phyloP scores from a whole-genome alignment of 2,329 filamentous ascomycete genomes.

The Helotiales sp. region DNA sequence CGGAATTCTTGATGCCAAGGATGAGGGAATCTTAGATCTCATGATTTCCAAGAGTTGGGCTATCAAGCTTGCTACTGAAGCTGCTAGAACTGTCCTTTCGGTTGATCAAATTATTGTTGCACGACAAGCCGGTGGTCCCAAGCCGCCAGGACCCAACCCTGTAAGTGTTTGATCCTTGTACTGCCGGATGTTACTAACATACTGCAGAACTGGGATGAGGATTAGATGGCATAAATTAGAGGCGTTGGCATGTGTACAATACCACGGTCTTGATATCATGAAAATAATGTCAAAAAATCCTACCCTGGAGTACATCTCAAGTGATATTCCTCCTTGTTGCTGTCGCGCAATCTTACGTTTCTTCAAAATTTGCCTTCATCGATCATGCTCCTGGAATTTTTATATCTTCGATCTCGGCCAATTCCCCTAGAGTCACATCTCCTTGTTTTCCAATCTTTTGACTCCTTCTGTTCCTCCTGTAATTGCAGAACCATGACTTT shows the following conservation, averaged over 20 bases:
- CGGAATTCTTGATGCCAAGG: slow-evolving; percentile 81
- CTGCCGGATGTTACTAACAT: slow-evolving; percentile 15
- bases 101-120: slow-evolving; percentile 99
- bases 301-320: not conserved
- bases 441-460: not conserved
- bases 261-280: slow-evolving; percentile 19
- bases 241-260: slow-evolving; percentile 32
- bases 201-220: slow-evolving; percentile 38
- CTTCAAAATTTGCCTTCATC: not conserved
- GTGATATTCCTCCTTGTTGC: not conserved
- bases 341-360: not conserved
- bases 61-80: slow-evolving; percentile 94
- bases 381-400: not conserved
- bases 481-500: not conserved
- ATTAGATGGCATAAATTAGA: slow-evolving; percentile 34
- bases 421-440: not conserved
- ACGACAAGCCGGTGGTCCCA: slow-evolving; percentile 93
- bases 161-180: slow-evolving; percentile 26
- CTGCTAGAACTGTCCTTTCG: slow-evolving; percentile 88
- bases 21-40: slow-evolving; percentile 89
- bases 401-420: not conserved
- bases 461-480: not conserved
- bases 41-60: slow-evolving; percentile 94
- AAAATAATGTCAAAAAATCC: slow-evolving; percentile 1
- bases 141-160: slow-evolving; percentile 92